Evolutionary conservation across 805 yeast species (phyloP).

Genomic region (Kregervanrija fluxuum): DNA sequence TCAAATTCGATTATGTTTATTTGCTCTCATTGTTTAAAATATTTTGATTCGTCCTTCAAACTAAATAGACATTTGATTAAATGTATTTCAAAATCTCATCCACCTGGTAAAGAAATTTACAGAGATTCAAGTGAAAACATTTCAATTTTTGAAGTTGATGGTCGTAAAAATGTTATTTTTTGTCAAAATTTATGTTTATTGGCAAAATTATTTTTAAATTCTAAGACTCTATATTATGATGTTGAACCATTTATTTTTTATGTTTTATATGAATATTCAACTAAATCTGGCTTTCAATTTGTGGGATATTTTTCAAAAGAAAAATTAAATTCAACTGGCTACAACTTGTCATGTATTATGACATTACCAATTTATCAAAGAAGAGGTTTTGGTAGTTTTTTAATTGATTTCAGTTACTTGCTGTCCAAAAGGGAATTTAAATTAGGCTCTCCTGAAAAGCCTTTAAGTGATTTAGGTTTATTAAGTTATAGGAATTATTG

Average conservation of each 20-base stretch:
- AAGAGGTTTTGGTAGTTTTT: constrained; percentile 79
- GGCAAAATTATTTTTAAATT: constrained; percentile 83
- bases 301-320: constrained; percentile 95
- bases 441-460: constrained; percentile 93
- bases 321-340: constrained; percentile 62
- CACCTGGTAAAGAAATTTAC: constrained; percentile 92
- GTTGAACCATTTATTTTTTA: constrained; percentile 94
- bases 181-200: constrained; percentile 87
- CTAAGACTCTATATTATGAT: constrained; percentile 88
- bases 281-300: constrained; percentile 51
- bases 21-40: constrained; percentile 81
- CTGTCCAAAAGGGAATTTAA: constrained; percentile 68
- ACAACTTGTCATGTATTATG: constrained; percentile 84
- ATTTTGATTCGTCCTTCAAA: constrained; percentile 62
- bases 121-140: constrained; percentile 49
- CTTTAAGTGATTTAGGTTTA: constrained; percentile 79
- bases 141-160: constrained; percentile 89
- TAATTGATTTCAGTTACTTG: constrained; percentile 85
- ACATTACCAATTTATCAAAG: constrained; percentile 85
- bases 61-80: constrained; percentile 66
- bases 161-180: constrained; percentile 69
- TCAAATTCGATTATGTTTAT: constrained; percentile 55
- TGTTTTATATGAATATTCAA: constrained; percentile 64
- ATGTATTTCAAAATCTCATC: constrained; percentile 57
- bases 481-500: constrained; percentile 83